Evolutionary conservation across 2,329 filamentous ascomycete genomes (phyloP).

Genomic region (Exophiala calicioides): DNA sequence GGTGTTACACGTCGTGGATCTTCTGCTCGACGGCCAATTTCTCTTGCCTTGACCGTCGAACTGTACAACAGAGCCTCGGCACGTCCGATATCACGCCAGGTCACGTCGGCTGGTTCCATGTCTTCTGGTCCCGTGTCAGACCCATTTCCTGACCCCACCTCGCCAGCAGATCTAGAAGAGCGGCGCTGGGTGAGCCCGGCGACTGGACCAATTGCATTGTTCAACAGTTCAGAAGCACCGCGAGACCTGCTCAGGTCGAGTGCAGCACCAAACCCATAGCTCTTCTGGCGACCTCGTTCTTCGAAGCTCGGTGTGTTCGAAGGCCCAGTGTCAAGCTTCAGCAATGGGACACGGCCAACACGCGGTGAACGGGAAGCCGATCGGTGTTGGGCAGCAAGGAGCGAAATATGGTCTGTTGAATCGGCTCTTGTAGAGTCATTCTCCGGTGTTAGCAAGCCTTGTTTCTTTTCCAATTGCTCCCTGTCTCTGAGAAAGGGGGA

Average conservation of each 20-base stretch:
- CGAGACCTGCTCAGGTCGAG: slow-evolving; percentile 26
- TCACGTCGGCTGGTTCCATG: slow-evolving; percentile 33
- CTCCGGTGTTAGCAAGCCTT: slow-evolving; percentile 29
- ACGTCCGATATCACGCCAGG: slow-evolving; percentile 74
- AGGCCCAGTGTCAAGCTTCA: slow-evolving; percentile 51
- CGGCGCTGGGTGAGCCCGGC: slow-evolving; percentile 27
- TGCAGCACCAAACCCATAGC: slow-evolving; percentile 36
- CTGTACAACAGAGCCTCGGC: slow-evolving; percentile 74
- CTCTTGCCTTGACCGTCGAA: slow-evolving; percentile 85
- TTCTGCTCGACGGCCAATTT: slow-evolving; percentile 69
- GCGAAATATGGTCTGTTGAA: slow-evolving; percentile 43
- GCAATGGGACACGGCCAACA: slow-evolving; percentile 50
- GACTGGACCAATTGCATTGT: slow-evolving; percentile 33
- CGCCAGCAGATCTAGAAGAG: slow-evolving; percentile 17
- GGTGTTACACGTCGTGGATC: slow-evolving; percentile 31
- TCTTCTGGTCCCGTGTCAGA: slow-evolving; percentile 11
- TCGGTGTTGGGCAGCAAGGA: slow-evolving; percentile 43
- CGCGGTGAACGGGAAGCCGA: slow-evolving; percentile 43
- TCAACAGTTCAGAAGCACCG: slow-evolving; percentile 26
- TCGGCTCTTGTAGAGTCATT: slow-evolving; percentile 17
- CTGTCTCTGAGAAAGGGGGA: slow-evolving; percentile 48
- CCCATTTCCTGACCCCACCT: slow-evolving; percentile 7
- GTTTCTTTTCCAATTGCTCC: slow-evolving; percentile 36
- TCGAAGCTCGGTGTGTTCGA: slow-evolving; percentile 27
- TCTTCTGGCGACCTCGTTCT: slow-evolving; percentile 24